Conservation (phyloP, 2,329 filamentous ascomycete genomes). For the Fusarium agapanthi region DNA sequence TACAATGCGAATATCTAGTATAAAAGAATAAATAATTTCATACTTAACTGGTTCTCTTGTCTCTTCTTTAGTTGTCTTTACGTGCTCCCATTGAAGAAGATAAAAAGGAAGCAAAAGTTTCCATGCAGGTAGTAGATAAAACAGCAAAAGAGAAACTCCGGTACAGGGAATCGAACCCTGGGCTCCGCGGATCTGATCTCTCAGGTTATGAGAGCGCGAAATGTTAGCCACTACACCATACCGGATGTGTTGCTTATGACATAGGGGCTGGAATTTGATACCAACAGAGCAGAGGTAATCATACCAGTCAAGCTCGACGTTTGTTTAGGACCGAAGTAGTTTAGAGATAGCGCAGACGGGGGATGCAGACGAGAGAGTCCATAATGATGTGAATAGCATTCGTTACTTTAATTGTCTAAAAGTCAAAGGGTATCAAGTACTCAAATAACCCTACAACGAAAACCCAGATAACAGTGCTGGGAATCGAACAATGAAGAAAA, state of each 20-base stretch:
- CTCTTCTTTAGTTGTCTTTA: background rate
- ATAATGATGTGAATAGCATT: conserved; percentile 19
- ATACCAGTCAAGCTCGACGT: background rate
- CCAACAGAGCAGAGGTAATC: rapidly evolving
- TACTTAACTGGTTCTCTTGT: background rate
- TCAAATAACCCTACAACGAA: conserved; percentile 44
- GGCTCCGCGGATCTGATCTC: conserved; percentile 39
- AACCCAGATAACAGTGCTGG: conserved; percentile 6
- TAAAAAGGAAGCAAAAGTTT: background rate
- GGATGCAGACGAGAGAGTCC: background rate
- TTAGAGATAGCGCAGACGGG: background rate
- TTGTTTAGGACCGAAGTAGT: background rate
- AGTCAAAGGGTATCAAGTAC: conserved; percentile 47
- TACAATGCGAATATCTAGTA: background rate
- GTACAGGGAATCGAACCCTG: conserved; percentile 44
- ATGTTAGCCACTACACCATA: conserved; percentile 49
- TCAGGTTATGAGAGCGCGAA: conserved; percentile 45
- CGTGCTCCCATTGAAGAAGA: background rate
- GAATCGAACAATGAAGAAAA: conserved; percentile 18
- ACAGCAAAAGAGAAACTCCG: conserved; percentile 27
- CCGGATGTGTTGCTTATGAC: conserved; percentile 13
- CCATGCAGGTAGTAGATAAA: background rate
- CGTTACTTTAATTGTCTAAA: conserved; percentile 34
- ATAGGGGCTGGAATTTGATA: rapidly evolving
- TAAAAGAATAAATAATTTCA: background rate